These are phyloP conservation scores for Dactylellina leptospora DNA, from an alignment of 2,329 filamentous ascomycete species.

Conservation along the genomic window DNA sequence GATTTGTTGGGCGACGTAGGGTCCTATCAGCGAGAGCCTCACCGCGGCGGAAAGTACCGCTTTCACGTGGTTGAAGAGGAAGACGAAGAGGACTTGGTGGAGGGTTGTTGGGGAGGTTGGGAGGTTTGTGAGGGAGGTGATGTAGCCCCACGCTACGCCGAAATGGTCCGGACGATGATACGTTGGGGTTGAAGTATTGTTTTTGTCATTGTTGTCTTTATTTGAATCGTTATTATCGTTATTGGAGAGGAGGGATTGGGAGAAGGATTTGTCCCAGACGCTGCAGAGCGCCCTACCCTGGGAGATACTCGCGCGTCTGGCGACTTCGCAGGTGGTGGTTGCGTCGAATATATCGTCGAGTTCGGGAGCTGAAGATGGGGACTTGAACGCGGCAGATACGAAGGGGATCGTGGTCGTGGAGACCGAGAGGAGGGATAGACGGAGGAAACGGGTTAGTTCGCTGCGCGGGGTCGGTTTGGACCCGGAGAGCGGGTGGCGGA, in stretches of 20 bases:
- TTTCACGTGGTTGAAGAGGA: conserved; percentile 78
- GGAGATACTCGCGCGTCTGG: conserved; percentile 75
- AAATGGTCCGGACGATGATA: conserved; percentile 54
- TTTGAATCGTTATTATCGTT: neutral
- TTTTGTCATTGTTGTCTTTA: neutral
- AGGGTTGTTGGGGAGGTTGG: conserved; percentile 58
- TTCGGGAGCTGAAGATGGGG: conserved; percentile 63
- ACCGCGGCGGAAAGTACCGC: conserved; percentile 80
- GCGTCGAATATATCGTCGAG: conserved; percentile 82
- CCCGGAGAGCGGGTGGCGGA: conserved; percentile 49
- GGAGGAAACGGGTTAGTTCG: conserved; percentile 72
- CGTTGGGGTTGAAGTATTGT: neutral
- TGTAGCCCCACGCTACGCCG: conserved; percentile 65
- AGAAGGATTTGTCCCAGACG: conserved; percentile 79
- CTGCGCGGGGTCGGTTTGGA: conserved; percentile 60
- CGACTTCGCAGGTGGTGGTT: conserved; percentile 79
- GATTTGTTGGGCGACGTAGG: conserved; percentile 79
- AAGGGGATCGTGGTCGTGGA: conserved; percentile 79
- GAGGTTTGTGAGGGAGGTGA: conserved; percentile 71
- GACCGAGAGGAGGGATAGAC: conserved; percentile 74
- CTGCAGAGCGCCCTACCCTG: conserved; percentile 78
- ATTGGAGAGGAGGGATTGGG: conserved; percentile 58
- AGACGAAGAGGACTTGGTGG: conserved; percentile 75
- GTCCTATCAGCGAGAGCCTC: conserved; percentile 78
- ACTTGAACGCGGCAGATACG: conserved; percentile 71